Percentiles rank a stretch among this genome's conserved stretches.
Evolutionary conservation across 176 grass and related monocot species (phyloP).

Genomic region (Chloris gayana): DNA sequence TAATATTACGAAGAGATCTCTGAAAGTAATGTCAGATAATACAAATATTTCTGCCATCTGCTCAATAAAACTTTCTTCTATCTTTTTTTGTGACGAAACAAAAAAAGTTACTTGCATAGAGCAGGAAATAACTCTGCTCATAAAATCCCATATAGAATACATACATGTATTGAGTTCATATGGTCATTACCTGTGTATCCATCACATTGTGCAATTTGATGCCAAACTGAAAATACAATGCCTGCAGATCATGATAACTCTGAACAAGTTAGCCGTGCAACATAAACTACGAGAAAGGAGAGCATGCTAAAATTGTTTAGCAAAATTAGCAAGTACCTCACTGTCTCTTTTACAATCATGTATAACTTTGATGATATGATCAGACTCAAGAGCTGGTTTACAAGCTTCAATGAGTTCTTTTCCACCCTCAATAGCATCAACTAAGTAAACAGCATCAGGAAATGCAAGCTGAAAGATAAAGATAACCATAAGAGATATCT

Average conservation of each 20-base stretch:
- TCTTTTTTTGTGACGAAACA: neutral
- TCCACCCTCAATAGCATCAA: conserved; percentile 89
- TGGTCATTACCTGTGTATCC: conserved; percentile 85
- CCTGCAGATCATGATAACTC: conserved; percentile 56
- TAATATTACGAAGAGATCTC: neutral
- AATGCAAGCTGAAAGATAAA: conserved; percentile 75
- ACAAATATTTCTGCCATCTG: conserved; percentile 23
- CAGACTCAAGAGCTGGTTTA: conserved; percentile 88
- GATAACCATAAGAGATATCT: conserved; percentile 22
- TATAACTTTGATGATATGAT: conserved; percentile 87
- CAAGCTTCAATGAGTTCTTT: conserved; percentile 78
- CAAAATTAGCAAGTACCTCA: conserved; percentile 58
- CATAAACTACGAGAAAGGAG: neutral
- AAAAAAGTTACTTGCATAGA: neutral
- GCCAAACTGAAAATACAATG: conserved; percentile 96
- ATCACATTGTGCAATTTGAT: conserved; percentile 95
- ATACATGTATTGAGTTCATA: neutral
- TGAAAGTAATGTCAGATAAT: neutral
- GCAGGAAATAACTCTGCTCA: conserved; percentile 18
- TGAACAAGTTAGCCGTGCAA: conserved; percentile 21
- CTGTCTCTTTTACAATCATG: conserved; percentile 99
- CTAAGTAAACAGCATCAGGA: conserved; percentile 83
- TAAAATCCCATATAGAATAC: conserved; percentile 1
- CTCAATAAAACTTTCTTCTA: neutral
- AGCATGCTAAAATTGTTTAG: conserved; percentile 3